These are phyloP conservation scores for Microdochium trichocladiopsis DNA, from an alignment of 2,329 filamentous ascomycete species.

Conservation along the genomic window DNA sequence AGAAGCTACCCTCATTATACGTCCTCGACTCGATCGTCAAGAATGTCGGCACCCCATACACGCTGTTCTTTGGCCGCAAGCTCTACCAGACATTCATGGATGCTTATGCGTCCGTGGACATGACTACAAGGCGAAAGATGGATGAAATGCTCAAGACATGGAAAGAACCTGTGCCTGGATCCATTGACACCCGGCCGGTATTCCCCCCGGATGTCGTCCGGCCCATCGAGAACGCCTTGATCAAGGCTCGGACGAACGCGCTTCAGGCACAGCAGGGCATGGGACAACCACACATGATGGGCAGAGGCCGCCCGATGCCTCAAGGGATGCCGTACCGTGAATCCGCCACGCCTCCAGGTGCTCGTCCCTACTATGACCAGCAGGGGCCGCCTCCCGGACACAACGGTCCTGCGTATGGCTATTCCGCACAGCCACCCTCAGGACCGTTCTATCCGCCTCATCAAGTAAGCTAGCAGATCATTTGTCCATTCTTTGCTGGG, in stretches of 20 bases:
- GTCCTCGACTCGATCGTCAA: slow-evolving; percentile 98
- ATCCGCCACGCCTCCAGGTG: slow-evolving; percentile 66
- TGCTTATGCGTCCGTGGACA: slow-evolving; percentile 84
- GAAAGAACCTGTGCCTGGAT: slow-evolving; percentile 94
- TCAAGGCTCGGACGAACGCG: slow-evolving; percentile 64
- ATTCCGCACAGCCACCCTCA: slow-evolving; percentile 11
- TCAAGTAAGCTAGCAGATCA: slow-evolving; percentile 18
- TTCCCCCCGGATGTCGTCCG: slow-evolving; percentile 82
- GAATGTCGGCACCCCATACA: slow-evolving; percentile 97
- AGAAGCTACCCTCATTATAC: slow-evolving; percentile 93
- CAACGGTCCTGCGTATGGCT: slow-evolving; percentile 19
- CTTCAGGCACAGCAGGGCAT: slow-evolving; percentile 52
- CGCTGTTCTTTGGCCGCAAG: slow-evolving; percentile 85
- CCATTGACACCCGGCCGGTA: slow-evolving; percentile 85
- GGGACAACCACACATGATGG: slow-evolving; percentile 47
- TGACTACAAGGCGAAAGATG: slow-evolving; percentile 77
- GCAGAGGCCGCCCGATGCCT: slow-evolving; percentile 41
- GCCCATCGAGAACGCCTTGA: slow-evolving; percentile 88
- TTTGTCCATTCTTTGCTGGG: neutral
- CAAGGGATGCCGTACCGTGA: slow-evolving; percentile 56
- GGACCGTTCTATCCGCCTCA: slow-evolving; percentile 19
- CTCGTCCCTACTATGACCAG: slow-evolving; percentile 19
- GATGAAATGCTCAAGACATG: slow-evolving; percentile 97
- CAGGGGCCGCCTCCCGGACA: slow-evolving; percentile 21
- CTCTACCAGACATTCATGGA: slow-evolving; percentile 96